Evolutionary conservation across 208 protist species (phyloP).

Genomic region (Leptomonas pyrrhocoris): DNA sequence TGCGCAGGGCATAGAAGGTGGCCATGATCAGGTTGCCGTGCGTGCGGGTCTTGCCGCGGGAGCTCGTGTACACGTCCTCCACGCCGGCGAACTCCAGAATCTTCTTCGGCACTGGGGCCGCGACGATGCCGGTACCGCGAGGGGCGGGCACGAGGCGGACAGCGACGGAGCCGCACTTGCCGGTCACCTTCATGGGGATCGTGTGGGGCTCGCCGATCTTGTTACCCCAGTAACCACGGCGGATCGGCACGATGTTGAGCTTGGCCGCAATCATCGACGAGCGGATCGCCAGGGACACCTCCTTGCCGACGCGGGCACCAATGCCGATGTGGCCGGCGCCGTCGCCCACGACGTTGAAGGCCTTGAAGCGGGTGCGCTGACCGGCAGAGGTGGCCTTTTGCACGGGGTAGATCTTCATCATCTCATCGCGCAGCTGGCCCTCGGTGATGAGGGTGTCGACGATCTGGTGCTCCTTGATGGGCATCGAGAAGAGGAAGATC

Average conservation of each 20-base stretch:
- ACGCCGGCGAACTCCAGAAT: conserved; percentile 98
- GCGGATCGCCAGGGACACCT: conserved; percentile 99
- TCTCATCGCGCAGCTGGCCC: conserved; percentile 87
- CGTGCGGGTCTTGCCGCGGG: conserved; percentile 97
- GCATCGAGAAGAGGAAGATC: conserved; percentile 99
- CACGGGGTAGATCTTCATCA: conserved; percentile 99
- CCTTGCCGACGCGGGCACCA: conserved; percentile 98
- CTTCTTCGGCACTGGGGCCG: conserved; percentile 97
- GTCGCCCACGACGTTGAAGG: conserved; percentile 99
- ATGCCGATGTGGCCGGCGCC: conserved; percentile 98
- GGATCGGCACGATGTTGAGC: conserved; percentile 98
- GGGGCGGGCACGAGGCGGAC: conserved; percentile 99
- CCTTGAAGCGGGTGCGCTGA: conserved; percentile 99
- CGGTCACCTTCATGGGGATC: conserved; percentile 98
- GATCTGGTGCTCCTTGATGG: conserved; percentile 99
- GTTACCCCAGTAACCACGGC: conserved; percentile 99
- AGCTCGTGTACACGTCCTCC: conserved; percentile 98
- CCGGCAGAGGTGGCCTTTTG: conserved; percentile 99
- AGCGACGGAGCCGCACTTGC: conserved; percentile 99
- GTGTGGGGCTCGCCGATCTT: conserved; percentile 99
- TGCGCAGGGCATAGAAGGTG: conserved; percentile 96
- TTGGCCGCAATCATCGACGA: conserved; percentile 98
- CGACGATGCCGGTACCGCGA: conserved; percentile 99
- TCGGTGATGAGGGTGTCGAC: conserved; percentile 97
- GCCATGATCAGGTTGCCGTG: conserved; percentile 99